Base-by-base conservation (phyloP, 768 basidiomycete species). In the Sporobolomyces pararoseus region DNA sequence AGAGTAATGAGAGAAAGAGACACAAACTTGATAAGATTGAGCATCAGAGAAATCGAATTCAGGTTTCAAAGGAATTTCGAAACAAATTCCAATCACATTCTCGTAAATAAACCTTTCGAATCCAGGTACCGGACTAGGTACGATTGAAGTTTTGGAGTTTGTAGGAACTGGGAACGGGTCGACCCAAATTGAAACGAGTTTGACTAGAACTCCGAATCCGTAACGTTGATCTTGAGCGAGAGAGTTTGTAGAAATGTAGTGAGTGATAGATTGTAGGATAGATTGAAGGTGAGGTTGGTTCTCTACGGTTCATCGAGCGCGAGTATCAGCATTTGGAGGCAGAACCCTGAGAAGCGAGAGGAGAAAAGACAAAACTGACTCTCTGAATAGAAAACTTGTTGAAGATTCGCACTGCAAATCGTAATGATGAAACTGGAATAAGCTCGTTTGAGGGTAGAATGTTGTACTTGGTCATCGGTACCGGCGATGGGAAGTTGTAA, bases 91-190 rank as follows among this genome's bases (percentile, higher is more conserved):
- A 60, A 98, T 82, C 39, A 95, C 80, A 17, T 87, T 85, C 70
- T 93, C 89, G 76, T 98, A 98, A 35, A 95, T 85, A 78, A 94
- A 94, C 19, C 86, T 84, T 74, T 97, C 93, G 74, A 96, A 97
- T 1, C 95, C 94, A 16, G 92, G 91, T 51, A 98, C 80, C 16
- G 76, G 76, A 32, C 78, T 76, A 12, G 72, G 68, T 29, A 49
- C 46, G 29, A 47, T 17, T 3, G 13, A 21, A 32, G 10, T 23
- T 49, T 61, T 12, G 44, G 9, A 21, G 27, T 61, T 4, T 7
- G 57, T 60, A 85, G 57, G 61, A 85, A 84, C 67, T 7, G 54
- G 68, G 83, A 83, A 70, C 57, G 39, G 79, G 73, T 64, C 76
- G 14, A 81, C 78, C 82, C 82, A 83, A 1, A 79, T 77, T 37